Evolutionary conservation across 202 grass and related monocot genomes (phyloP).

Genomic region (Setaria italica): DNA sequence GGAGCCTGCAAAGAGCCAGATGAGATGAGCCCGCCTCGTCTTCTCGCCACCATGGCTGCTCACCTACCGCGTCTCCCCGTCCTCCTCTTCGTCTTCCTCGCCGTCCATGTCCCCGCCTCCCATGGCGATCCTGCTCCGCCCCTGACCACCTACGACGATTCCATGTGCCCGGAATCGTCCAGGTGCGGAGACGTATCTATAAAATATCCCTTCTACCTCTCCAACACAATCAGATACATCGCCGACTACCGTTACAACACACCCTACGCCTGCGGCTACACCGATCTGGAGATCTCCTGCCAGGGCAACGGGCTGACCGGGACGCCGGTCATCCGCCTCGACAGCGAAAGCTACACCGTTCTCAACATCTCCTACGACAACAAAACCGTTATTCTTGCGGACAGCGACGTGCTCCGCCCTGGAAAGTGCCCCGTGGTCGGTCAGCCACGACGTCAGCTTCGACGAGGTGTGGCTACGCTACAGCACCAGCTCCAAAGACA

Average conservation of each 20-base stretch:
- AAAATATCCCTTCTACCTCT: constrained; percentile 30
- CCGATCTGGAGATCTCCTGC: constrained; percentile 48
- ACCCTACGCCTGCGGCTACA: constrained; percentile 50
- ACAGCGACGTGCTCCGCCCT: neutral
- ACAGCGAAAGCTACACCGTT: constrained; percentile 36
- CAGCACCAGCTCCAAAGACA: neutral
- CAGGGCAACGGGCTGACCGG: fast-evolving
- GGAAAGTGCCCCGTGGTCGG: neutral
- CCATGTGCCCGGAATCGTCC: neutral
- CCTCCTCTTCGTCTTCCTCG: constrained; percentile 34
- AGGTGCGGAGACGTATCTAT: neutral
- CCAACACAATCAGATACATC: fast-evolving
- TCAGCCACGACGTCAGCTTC: constrained; percentile 24
- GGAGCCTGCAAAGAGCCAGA: too few species aligned
- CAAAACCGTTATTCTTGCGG: neutral
- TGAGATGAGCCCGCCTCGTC: too few species aligned
- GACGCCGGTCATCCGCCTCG: neutral
- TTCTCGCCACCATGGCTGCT: constrained; percentile 32
- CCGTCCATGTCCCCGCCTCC: constrained; percentile 14
- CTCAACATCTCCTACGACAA: constrained; percentile 9
- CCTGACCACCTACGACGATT: neutral
- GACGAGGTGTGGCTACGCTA: neutral
- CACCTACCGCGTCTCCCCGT: neutral
- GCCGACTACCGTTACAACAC: fast-evolving
- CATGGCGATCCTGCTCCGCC: neutral